phyloP scores from a whole-genome alignment of 495 filamentous ascomycete species.

The Thermochaetoides thermophila region DNA sequence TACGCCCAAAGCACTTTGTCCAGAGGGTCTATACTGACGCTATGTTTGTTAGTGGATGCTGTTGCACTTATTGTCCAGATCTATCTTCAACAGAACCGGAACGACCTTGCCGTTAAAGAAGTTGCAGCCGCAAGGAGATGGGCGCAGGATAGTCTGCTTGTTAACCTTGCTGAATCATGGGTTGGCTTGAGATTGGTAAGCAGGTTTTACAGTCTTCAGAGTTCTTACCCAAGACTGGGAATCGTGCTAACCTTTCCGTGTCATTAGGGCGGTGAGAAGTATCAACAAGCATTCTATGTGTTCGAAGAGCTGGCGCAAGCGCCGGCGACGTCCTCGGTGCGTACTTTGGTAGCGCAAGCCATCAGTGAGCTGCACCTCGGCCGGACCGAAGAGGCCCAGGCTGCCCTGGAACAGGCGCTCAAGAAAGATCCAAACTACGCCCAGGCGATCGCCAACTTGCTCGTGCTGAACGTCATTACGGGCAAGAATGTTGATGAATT shows the following conservation, averaged over 20 bases:
- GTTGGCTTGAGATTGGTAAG: constrained; percentile 74
- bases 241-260: constrained; percentile 1
- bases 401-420: constrained; percentile 65
- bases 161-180: constrained; percentile 94
- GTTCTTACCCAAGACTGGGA: too few relatives aligned
- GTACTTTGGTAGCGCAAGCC: constrained; percentile 69
- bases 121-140: constrained; percentile 79
- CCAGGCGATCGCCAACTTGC: constrained; percentile 62
- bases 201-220: too few relatives aligned
- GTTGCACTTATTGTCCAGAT: constrained; percentile 77
- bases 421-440: constrained; percentile 55
- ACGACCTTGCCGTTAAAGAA: constrained; percentile 80
- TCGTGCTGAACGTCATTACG: constrained; percentile 61
- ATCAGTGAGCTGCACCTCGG: constrained; percentile 86
- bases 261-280: constrained; percentile 76
- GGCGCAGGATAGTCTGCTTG: constrained; percentile 87
- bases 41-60: constrained; percentile 31
- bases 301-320: constrained; percentile 91
- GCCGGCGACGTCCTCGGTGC: constrained; percentile 51
- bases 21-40: not conserved
- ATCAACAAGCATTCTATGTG: constrained; percentile 95
- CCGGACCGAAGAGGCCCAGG: constrained; percentile 76
- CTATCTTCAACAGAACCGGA: constrained; percentile 77
- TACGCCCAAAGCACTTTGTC: not conserved
- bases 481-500: constrained; percentile 53